phyloP scores from a whole-genome alignment of 164 flowering plant genomes.

The Vitis amurensis region DNA sequence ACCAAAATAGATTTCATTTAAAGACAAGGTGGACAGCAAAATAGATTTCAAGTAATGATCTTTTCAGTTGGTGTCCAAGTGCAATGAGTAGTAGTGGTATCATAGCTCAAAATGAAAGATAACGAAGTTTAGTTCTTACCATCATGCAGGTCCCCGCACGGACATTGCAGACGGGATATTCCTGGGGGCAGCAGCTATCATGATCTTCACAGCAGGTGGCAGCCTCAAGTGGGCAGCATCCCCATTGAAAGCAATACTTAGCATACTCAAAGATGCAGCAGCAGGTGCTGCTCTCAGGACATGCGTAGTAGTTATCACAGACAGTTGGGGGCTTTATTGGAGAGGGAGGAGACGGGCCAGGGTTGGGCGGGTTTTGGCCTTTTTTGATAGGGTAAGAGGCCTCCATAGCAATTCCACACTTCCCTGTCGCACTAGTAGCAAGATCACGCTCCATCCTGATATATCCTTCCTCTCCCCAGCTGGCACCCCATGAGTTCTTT shows the following conservation, averaged over 20 bases:
- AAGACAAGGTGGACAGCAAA: too few relatives aligned
- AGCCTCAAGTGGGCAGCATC: slow-evolving; percentile 89
- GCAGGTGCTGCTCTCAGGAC: slow-evolving; percentile 71
- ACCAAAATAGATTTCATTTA: too few relatives aligned
- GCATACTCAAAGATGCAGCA: slow-evolving; percentile 65
- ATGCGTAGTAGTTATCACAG: slow-evolving; percentile 64
- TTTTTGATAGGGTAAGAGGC: slow-evolving; percentile 84
- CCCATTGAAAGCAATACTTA: slow-evolving; percentile 71
- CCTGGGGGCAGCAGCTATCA: slow-evolving; percentile 89
- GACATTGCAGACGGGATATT: slow-evolving; percentile 78
- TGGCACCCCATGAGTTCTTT: slow-evolving; percentile 85
- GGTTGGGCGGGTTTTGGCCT: slow-evolving; percentile 86
- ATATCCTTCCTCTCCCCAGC: slow-evolving; percentile 90
- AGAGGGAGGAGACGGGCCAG: slow-evolving; percentile 87
- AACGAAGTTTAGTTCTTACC: slow-evolving; percentile 29
- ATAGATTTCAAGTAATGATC: too few relatives aligned
- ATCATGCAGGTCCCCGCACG: slow-evolving; percentile 64
- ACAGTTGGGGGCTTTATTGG: slow-evolving; percentile 59
- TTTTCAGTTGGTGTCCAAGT: not conserved
- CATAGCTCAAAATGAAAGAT: not conserved
- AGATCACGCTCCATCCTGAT: slow-evolving; percentile 73
- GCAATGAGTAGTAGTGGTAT: too few relatives aligned
- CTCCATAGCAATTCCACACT: slow-evolving; percentile 84
- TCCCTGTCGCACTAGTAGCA: slow-evolving; percentile 37
- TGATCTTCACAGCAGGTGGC: slow-evolving; percentile 93